Percentiles rank a stretch among this genome's conserved stretches.
phyloP scores from a whole-genome alignment of 371 early-diverging fungal genomes.

The Cokeromyces recurvatus region DNA sequence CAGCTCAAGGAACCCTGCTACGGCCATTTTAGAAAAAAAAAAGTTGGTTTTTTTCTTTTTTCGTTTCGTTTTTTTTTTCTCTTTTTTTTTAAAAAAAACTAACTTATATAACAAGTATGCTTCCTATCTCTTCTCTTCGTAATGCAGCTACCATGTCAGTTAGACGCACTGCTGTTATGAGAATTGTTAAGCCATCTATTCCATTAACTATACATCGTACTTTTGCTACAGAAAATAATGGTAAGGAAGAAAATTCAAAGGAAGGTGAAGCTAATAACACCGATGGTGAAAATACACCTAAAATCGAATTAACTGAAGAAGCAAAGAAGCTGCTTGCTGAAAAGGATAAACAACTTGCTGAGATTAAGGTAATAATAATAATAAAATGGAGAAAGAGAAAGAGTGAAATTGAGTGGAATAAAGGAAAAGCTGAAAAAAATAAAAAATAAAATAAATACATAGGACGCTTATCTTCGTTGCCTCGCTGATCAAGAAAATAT shows the following conservation, averaged over 20 bases:
- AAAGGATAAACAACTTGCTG: conserved; percentile 78
- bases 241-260: conserved; percentile 8
- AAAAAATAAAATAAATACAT: not conserved
- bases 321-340: conserved; percentile 50
- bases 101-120: too few species aligned
- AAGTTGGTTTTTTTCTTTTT: not conserved
- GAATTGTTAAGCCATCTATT: not conserved
- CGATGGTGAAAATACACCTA: conserved; percentile 10
- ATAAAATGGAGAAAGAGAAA: too few species aligned
- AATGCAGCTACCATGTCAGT: conserved; percentile 4
- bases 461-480: conserved; percentile 80
- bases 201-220: not conserved
- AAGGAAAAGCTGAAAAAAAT: too few species aligned
- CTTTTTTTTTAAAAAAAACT: too few species aligned
- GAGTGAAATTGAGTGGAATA: too few species aligned
- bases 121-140: conserved; percentile 4
- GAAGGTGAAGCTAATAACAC: not conserved
- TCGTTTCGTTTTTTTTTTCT: not conserved
- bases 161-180: not conserved
- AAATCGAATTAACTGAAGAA: conserved; percentile 23
- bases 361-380: conserved; percentile 67
- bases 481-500: conserved; percentile 96
- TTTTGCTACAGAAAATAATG: not conserved
- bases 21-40: too few species aligned
- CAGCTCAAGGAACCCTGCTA: not conserved